A percentile compares a stretch with the other conserved stretches of the same genome.
phyloP scores from a whole-genome alignment of 305 asterid genomes.

The Galium porrigens region DNA sequence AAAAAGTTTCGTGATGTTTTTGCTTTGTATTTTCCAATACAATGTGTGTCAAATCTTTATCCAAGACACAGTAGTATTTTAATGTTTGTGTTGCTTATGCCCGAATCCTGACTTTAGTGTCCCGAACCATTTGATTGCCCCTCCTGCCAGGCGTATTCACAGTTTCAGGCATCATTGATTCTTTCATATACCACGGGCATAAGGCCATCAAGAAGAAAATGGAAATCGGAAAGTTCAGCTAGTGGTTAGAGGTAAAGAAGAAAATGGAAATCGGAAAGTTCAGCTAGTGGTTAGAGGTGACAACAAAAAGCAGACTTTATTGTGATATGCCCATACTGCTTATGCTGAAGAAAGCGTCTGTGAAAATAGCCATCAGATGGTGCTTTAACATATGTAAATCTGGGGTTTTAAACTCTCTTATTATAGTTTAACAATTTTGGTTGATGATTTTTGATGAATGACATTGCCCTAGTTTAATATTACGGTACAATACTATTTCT shows the following conservation, averaged over 20 bases:
- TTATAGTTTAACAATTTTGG: neutral
- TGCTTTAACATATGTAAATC: neutral
- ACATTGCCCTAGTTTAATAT: neutral
- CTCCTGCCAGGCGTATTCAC: conserved; percentile 58
- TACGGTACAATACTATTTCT: neutral
- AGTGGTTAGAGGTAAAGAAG: conserved; percentile 33
- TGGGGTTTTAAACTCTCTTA: neutral
- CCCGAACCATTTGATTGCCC: neutral
- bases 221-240: conserved; percentile 80
- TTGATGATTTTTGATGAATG: neutral
- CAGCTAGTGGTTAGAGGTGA: conserved; percentile 28
- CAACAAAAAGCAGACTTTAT: neutral
- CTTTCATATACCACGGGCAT: conserved; percentile 72
- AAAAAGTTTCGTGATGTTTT: neutral
- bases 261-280: conserved; percentile 82
- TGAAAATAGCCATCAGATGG: conserved; percentile 1
- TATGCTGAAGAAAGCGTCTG: neutral
- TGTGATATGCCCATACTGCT: neutral
- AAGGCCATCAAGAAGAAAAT: conserved; percentile 68
- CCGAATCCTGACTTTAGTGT: neutral
- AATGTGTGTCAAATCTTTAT: neutral
- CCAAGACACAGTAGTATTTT: neutral
- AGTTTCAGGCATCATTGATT: conserved; percentile 76
- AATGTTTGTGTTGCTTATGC: neutral
- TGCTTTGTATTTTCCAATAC: neutral